These are phyloP conservation scores for Debaryomyces prosopidis DNA, from an alignment of 805 yeast species.

Conservation along the genomic window DNA sequence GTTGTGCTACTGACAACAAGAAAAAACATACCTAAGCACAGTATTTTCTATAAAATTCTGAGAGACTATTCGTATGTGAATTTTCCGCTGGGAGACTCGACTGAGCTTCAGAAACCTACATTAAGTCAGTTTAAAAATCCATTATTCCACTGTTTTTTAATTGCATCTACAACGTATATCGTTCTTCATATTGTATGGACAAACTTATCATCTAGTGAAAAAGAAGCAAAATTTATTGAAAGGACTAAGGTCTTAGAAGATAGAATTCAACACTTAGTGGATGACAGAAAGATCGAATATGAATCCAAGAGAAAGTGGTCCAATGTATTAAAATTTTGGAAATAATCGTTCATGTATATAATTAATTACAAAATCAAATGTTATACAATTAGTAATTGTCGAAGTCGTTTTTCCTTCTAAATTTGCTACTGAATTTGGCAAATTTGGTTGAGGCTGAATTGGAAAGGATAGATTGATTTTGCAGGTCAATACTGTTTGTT, in stretches of 20 bases:
- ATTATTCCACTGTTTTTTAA: constrained; percentile 35
- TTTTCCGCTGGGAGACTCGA: constrained; percentile 6
- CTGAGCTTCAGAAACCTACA: constrained; percentile 22
- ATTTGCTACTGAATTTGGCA: constrained; percentile 33
- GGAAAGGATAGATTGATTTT: constrained; percentile 19
- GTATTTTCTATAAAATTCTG: no score
- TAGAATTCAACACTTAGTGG: constrained; percentile 28
- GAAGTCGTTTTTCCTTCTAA: constrained; percentile 15
- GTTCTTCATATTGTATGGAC: constrained; percentile 34
- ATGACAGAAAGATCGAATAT: constrained; percentile 22
- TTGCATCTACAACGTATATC: constrained; percentile 41
- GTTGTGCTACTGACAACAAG: no score
- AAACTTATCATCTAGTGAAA: constrained; percentile 29
- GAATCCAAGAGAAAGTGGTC: constrained; percentile 14
- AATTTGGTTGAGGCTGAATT: constrained; percentile 29
- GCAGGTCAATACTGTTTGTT: constrained; percentile 12
- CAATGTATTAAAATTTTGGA: constrained; percentile 16
- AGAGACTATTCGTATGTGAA: constrained; percentile 6
- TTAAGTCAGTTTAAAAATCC: constrained; percentile 39
- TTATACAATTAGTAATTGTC: not conserved
- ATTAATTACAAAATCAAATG: constrained; percentile 2
- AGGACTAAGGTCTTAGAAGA: constrained; percentile 21
- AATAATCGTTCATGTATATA: constrained; percentile 1
- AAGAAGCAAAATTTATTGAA: constrained; percentile 14
- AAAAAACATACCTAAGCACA: no score